Conservation (phyloP, 2,329 filamentous ascomycete species). For the Cryphonectria carpinicola region DNA sequence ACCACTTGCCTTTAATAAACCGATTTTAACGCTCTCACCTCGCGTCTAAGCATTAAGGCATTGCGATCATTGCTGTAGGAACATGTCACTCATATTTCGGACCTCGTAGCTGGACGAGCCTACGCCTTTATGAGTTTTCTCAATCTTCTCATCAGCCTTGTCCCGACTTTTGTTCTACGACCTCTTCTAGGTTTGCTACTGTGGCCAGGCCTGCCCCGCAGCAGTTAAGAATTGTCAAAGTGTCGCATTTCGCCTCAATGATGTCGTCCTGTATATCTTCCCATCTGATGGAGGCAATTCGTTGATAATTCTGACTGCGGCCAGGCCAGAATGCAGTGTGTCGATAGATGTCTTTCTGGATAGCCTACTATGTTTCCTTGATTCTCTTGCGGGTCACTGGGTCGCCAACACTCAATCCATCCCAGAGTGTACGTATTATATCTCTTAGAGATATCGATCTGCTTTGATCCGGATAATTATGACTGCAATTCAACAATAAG, state of each 20-base stretch:
- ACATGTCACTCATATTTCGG: no score
- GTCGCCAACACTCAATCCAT: background rate
- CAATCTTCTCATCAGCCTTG: conserved; percentile 28
- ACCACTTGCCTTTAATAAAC: conserved; percentile 4
- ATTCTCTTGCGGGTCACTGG: background rate
- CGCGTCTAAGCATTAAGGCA: background rate
- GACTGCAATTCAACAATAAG: background rate
- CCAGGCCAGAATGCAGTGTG: background rate
- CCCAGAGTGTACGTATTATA: background rate
- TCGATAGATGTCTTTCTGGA: background rate
- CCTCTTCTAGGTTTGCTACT: background rate
- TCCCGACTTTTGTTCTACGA: background rate
- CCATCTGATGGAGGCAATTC: background rate
- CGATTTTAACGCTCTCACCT: background rate
- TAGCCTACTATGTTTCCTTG: background rate
- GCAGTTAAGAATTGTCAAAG: background rate
- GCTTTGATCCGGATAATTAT: background rate
- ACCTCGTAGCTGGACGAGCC: background rate
- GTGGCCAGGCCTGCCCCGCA: background rate
- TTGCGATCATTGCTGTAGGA: background rate
- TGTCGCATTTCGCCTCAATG: background rate
- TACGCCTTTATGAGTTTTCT: conserved; percentile 39
- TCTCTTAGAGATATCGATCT: background rate
- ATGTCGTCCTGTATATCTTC: background rate
- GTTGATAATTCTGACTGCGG: background rate